phyloP scores from a whole-genome alignment of 257 asterid genomes.

The Solanum rostratum region DNA sequence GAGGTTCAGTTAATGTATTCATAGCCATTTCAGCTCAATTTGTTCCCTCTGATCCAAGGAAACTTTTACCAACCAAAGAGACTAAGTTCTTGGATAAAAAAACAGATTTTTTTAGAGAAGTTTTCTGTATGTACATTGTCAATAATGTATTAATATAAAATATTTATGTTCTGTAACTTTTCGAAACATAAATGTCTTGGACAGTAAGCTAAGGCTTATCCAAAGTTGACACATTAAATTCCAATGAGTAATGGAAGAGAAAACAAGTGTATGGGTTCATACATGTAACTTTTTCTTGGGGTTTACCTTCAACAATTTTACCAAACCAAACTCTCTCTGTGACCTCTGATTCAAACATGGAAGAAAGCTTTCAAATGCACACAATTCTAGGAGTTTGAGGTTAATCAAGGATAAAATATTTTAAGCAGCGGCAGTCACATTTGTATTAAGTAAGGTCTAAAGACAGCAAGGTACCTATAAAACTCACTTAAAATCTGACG shows the following conservation, averaged over 20 bases:
- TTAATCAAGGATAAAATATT: background rate
- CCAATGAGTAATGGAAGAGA: background rate
- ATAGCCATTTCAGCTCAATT: background rate
- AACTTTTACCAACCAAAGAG: background rate
- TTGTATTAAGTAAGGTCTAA: background rate
- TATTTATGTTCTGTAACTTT: background rate
- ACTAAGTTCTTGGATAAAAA: background rate
- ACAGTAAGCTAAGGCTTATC: background rate
- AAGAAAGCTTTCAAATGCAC: background rate
- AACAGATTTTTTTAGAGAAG: background rate
- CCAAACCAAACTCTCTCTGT: background rate
- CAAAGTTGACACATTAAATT: background rate
- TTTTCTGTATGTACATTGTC: background rate
- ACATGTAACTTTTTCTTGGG: background rate
- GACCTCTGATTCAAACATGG: background rate
- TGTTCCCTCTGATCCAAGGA: too few species aligned
- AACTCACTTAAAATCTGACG: slow-evolving; percentile 43
- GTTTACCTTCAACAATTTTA: background rate
- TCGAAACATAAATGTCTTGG: background rate
- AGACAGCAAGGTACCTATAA: slow-evolving; percentile 38
- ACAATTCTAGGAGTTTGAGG: background rate
- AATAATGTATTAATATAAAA: background rate
- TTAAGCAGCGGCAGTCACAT: background rate
- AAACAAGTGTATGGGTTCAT: background rate
- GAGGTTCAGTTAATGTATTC: background rate